These are phyloP conservation scores for Discostella stelligeroides DNA, from an alignment of 108 stramenopile species.

Conservation along the genomic window DNA sequence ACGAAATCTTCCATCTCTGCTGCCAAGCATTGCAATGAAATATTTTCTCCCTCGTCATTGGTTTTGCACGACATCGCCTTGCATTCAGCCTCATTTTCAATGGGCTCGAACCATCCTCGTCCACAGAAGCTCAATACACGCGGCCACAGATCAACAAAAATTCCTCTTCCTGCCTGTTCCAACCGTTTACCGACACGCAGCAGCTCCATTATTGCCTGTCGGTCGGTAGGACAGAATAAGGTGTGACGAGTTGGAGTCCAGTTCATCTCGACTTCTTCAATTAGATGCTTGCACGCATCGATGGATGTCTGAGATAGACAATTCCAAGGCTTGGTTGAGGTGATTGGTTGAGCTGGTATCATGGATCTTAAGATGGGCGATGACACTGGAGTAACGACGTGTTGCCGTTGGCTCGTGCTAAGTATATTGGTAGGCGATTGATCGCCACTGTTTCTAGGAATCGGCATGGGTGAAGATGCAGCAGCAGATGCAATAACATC, in stretches of 20 bases:
- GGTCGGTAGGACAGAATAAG: slow-evolving; percentile 79
- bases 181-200: slow-evolving; percentile 81
- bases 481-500: slow-evolving; percentile 17
- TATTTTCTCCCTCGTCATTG: slow-evolving; percentile 24
- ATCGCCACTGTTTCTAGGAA: slow-evolving; percentile 14
- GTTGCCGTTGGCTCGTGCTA: slow-evolving; percentile 10
- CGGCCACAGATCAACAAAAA: slow-evolving; percentile 85
- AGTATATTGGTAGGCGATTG: slow-evolving; percentile 3
- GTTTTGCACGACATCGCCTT: not conserved
- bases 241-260: slow-evolving; percentile 79
- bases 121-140: slow-evolving; percentile 80
- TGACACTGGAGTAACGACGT: slow-evolving; percentile 68
- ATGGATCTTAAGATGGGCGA: slow-evolving; percentile 80
- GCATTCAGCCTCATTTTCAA: slow-evolving; percentile 4
- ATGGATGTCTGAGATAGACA: slow-evolving; percentile 83
- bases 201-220: slow-evolving; percentile 72
- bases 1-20: slow-evolving; percentile 39
- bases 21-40: slow-evolving; percentile 24
- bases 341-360: slow-evolving; percentile 80
- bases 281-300: slow-evolving; percentile 73
- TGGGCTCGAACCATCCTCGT: slow-evolving; percentile 82
- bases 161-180: slow-evolving; percentile 69
- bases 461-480: slow-evolving; percentile 21
- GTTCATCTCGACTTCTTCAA: slow-evolving; percentile 73
- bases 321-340: slow-evolving; percentile 88